Percentiles rank a stretch among this genome's conserved stretches.
phyloP scores from a whole-genome alignment of 139 green algal species.

The Eudorina sp. region DNA sequence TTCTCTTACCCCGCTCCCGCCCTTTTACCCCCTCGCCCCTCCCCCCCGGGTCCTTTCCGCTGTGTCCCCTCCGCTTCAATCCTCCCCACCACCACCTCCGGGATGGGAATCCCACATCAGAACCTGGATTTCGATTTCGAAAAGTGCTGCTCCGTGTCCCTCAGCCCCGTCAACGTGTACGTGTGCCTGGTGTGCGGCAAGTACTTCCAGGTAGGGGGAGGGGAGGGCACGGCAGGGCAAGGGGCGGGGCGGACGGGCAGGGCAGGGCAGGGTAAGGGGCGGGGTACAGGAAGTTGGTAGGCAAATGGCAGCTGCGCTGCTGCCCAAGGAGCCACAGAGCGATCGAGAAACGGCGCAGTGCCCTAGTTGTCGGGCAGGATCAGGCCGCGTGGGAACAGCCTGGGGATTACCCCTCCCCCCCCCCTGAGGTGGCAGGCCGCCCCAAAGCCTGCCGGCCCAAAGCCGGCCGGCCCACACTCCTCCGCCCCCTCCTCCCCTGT shows the following conservation, averaged over 20 bases:
- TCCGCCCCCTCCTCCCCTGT: no score
- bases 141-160: slow-evolving; percentile 96
- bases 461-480: no score
- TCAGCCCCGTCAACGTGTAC: slow-evolving; percentile 96
- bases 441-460: no score
- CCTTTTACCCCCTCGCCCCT: not conserved
- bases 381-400: no score
- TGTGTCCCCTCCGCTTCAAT: not conserved
- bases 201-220: slow-evolving; percentile 91
- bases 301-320: no score
- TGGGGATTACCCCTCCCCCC: no score
- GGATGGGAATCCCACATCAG: slow-evolving; percentile 65
- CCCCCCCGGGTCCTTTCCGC: not conserved
- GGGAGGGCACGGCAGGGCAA: not conserved
- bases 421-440: no score
- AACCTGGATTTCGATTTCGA: slow-evolving; percentile 99
- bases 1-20: not conserved
- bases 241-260: not conserved
- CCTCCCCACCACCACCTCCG: not conserved
- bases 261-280: not conserved
- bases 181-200: slow-evolving; percentile 98
- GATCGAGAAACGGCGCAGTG: no score
- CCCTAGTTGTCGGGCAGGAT: no score
- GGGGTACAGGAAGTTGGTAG: no score
- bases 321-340: no score